phyloP scores from a whole-genome alignment of 257 asterid genomes.

The Scutellaria galericulata region DNA sequence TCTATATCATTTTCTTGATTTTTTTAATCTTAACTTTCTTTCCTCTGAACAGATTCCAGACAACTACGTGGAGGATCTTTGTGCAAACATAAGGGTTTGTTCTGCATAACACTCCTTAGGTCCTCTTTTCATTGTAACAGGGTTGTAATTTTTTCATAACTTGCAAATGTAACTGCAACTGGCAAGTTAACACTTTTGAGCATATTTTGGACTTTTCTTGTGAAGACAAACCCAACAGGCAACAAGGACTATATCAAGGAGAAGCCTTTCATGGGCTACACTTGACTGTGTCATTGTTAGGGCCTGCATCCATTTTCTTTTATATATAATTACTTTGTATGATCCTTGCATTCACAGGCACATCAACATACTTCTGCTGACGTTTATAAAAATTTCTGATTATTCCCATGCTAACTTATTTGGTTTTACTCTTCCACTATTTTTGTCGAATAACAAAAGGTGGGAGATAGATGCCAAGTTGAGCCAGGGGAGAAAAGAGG shows the following conservation, averaged over 20 bases:
- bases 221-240: slow-evolving; percentile 12
- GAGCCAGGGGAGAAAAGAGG: slow-evolving; percentile 96
- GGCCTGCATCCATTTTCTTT: not conserved
- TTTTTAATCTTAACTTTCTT: slow-evolving; percentile 27
- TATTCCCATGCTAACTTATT: slow-evolving; percentile 28
- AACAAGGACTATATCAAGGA: not conserved
- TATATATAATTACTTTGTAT: not conserved
- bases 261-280: slow-evolving; percentile 20
- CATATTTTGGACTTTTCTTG: slow-evolving; percentile 8
- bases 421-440: slow-evolving; percentile 23
- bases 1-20: slow-evolving; percentile 7
- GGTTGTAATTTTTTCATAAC: not conserved
- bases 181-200: not conserved
- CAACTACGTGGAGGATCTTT: slow-evolving; percentile 78
- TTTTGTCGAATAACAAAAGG: slow-evolving; percentile 43
- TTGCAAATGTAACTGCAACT: slow-evolving; percentile 14
- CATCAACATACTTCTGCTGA: not conserved
- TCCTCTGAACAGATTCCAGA: slow-evolving; percentile 59
- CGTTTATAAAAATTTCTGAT: not conserved
- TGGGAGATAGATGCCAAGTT: slow-evolving; percentile 93
- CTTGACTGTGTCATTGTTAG: not conserved
- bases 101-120: slow-evolving; percentile 17
- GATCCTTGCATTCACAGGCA: slow-evolving; percentile 5
- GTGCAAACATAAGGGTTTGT: slow-evolving; percentile 74
- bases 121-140: slow-evolving; percentile 1